Evolutionary conservation across 345 rosid genomes (phyloP).

Genomic region (Physaria fendleri): DNA sequence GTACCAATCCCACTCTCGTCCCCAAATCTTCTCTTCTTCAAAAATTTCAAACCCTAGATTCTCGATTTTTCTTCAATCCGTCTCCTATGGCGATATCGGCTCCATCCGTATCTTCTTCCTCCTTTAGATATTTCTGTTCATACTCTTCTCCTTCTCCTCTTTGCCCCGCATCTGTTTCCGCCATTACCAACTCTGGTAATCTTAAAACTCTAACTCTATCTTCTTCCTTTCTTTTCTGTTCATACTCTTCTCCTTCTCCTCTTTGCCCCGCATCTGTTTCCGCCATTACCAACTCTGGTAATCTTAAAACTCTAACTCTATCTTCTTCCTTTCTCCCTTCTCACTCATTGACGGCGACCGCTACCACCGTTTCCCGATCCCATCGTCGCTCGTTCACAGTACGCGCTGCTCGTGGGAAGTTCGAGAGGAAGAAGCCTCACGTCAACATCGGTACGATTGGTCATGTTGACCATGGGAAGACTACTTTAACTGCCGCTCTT

Average conservation of each 20-base stretch:
- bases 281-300: conserved; percentile 27
- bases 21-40: conserved; percentile 19
- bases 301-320: conserved; percentile 39
- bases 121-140: conserved; percentile 39
- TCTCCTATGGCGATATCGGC: conserved; percentile 58
- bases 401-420: conserved; percentile 84
- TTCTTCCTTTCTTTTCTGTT: conserved; percentile 48
- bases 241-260: conserved; percentile 37
- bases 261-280: conserved; percentile 27
- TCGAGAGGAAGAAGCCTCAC: conserved; percentile 94
- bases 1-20: conserved; percentile 22
- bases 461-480: conserved; percentile 95
- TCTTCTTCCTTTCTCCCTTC: conserved; percentile 58
- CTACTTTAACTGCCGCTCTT: conserved; percentile 79
- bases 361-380: conserved; percentile 24
- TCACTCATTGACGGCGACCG: conserved; percentile 29
- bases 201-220: conserved; percentile 43
- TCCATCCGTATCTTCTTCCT: conserved; percentile 37
- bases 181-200: conserved; percentile 27
- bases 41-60: conserved; percentile 5
- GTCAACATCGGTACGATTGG: conserved; percentile 92
- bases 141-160: conserved; percentile 36
- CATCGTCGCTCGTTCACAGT: conserved; percentile 47
- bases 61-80: background rate
- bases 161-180: conserved; percentile 26